Evolutionary conservation across 257 asterid species (phyloP).

Genomic region (Solanum neorickii): DNA sequence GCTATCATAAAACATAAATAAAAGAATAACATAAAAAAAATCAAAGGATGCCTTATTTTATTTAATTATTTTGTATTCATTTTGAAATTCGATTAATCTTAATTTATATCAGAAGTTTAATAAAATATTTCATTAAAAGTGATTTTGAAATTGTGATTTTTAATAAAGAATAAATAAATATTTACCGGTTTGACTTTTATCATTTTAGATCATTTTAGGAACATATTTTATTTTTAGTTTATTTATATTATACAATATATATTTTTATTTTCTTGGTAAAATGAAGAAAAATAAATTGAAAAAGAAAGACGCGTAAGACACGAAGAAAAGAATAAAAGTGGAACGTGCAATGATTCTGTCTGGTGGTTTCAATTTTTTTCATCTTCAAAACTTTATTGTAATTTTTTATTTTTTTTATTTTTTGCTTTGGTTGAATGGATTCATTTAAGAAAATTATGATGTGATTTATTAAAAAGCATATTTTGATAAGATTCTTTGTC

Average conservation of each 20-base stretch:
- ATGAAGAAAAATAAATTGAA: neutral
- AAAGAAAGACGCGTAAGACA: neutral
- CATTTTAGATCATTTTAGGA: neutral
- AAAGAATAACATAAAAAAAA: too few relatives aligned
- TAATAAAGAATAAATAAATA: neutral
- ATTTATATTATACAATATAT: neutral
- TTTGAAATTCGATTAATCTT: neutral
- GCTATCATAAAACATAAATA: neutral
- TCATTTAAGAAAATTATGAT: neutral
- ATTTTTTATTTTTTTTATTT: neutral
- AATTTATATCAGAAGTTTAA: neutral
- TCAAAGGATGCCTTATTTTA: neutral
- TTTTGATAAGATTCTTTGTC: constrained; percentile 1
- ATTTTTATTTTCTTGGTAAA: neutral
- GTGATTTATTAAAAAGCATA: constrained; percentile 1
- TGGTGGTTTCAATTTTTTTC: neutral
- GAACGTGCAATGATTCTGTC: neutral
- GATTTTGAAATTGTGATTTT: neutral
- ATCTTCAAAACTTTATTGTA: neutral
- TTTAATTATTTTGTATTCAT: neutral
- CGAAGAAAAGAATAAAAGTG: neutral
- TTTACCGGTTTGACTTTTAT: neutral
- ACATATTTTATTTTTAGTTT: neutral
- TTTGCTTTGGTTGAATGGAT: neutral
- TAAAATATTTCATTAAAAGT: neutral